Percentiles rank a stretch among this genome's conserved stretches.
Evolutionary conservation across 1,284 basidiomycete genomes (phyloP).

Genomic region (Exsudoporus floridanus): DNA sequence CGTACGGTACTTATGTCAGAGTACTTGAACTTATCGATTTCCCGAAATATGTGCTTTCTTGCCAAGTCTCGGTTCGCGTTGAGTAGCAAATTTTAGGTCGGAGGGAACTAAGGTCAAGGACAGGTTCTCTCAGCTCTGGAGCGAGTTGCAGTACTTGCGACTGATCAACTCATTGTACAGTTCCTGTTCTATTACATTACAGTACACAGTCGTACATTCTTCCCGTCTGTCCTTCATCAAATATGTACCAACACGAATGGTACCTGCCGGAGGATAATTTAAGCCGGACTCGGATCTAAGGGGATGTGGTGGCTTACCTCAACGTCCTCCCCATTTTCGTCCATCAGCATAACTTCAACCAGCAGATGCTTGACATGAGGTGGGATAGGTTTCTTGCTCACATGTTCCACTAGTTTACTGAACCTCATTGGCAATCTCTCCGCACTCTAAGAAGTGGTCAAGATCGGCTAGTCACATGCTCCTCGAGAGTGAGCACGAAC

Average conservation of each 20-base stretch:
- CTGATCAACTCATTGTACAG: background rate
- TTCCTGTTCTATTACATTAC: slow-evolving; percentile 7
- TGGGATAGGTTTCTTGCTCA: slow-evolving; percentile 90
- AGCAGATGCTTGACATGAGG: slow-evolving; percentile 80
- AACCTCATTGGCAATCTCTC: slow-evolving; percentile 89
- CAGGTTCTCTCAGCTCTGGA: background rate
- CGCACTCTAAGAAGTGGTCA: slow-evolving; percentile 56
- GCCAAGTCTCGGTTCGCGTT: background rate
- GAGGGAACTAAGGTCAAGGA: background rate
- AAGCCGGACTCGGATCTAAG: background rate
- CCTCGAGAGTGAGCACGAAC: slow-evolving; percentile 36
- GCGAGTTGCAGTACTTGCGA: background rate
- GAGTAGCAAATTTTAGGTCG: background rate
- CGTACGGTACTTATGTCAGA: slow-evolving; percentile 21
- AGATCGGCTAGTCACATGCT: background rate
- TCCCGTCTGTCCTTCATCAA: slow-evolving; percentile 26
- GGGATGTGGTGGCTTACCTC: slow-evolving; percentile 51
- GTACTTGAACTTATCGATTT: slow-evolving; percentile 18
- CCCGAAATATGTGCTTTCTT: slow-evolving; percentile 5
- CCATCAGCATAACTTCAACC: slow-evolving; percentile 93
- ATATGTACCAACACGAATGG: slow-evolving; percentile 68
- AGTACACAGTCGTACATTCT: slow-evolving; percentile 1
- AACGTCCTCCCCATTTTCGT: slow-evolving; percentile 87
- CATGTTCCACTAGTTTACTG: slow-evolving; percentile 87
- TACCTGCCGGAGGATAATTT: slow-evolving; percentile 42